Base-by-base conservation (phyloP, 352 stramenopile species). In the Aphanomyces invadans region DNA sequence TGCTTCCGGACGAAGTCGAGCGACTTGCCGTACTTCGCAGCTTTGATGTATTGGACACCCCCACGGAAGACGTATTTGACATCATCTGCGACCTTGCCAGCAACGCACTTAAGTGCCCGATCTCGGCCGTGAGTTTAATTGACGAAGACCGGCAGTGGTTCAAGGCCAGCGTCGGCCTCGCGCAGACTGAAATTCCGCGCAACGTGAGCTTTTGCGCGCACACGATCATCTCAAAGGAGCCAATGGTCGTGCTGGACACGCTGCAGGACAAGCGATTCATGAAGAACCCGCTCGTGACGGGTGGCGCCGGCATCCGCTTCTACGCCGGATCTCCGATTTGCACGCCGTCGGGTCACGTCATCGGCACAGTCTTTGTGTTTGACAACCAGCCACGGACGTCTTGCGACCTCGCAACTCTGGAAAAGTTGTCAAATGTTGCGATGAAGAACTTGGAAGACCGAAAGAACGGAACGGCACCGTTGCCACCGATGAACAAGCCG, bases 381-480 rank as follows among this genome's bases (percentile, higher is more conserved):
- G 86, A 94, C 72, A 94, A 83, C 42, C 83, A 92, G 65, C 86
- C 86, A 36, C 82, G 86, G 21, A 90, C 83, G 57, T 86, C 85
- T 66, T 94, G 85, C 68, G 85, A 94, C 71, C 90, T 94, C 49
- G 81, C 85, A 52, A 94, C 85, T 36, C 69, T 94, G 1, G 85
- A 94, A 64, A 94, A 94, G 71, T 74, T 94, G n/a, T 92, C 83
- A 51, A 94, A 94, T 61, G 85, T 94, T 26, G 85, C 85, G 33
- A 94, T 94, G 85, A 94, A 94, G 70, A 94, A 94, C 70, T 65
- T 94, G 32, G 85, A 94, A 63, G 85, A 94, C 74, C 85, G 85
- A n/a, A 94, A 94, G 77, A 92, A 92, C 65, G 60, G 21, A n/a
- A 28, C 17, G 7, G 49, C 49, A 21, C 49, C 49, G 25, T 57